These are phyloP conservation scores for Adansonia grandidieri DNA, from an alignment of 441 rosid species.

Conservation along the genomic window DNA sequence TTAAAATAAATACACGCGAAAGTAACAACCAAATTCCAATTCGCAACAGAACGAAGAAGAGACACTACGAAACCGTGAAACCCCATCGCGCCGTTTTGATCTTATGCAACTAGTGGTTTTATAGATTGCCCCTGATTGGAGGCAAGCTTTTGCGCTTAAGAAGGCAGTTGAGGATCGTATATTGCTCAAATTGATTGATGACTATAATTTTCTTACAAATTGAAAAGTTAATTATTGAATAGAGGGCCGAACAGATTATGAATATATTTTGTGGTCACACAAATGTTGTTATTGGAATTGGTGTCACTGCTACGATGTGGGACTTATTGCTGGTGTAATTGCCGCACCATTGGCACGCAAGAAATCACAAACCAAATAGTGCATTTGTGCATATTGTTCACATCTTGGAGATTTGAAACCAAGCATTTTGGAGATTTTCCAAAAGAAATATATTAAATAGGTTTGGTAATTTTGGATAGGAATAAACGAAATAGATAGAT, in stretches of 20 bases:
- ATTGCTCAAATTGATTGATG: no score
- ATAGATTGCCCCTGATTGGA: constrained; percentile 91
- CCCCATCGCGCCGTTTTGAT: no score
- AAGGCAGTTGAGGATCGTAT: no score
- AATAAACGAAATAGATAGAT: no score
- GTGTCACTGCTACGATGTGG: constrained; percentile 87
- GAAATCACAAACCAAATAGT: constrained; percentile 45
- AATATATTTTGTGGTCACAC: constrained; percentile 34
- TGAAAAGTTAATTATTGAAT: constrained; percentile 1
- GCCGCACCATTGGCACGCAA: constrained; percentile 85
- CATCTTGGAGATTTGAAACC: background rate
- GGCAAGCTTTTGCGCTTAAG: constrained; percentile 67
- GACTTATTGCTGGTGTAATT: constrained; percentile 82
- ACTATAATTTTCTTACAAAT: no score
- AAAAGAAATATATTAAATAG: background rate
- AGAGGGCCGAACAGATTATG: constrained; percentile 4
- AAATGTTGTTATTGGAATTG: constrained; percentile 97
- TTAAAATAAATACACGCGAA: no score
- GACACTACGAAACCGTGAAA: no score
- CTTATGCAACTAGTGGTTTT: constrained; percentile 19
- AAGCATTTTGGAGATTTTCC: background rate
- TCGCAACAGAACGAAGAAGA: no score
- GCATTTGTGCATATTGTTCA: background rate
- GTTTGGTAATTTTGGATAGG: no score
- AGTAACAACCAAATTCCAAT: no score